Percentiles rank a stretch among this genome's conserved stretches.
Conservation (phyloP, 208 protist species). For the Zelonia costaricensis region DNA sequence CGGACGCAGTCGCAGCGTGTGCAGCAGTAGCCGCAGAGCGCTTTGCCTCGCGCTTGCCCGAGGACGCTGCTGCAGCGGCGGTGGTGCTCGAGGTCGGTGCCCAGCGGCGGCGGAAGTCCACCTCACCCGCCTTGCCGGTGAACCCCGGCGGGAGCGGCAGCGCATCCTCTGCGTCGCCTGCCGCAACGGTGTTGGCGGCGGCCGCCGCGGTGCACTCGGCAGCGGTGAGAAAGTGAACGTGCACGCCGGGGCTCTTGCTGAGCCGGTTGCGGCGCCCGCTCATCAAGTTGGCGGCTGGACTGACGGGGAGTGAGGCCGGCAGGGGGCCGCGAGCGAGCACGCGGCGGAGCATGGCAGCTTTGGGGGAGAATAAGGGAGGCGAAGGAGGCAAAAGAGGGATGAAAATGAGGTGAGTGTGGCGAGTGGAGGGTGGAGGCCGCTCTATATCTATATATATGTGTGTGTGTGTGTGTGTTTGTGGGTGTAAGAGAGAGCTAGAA, state of each 20-base stretch:
- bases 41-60: background rate
- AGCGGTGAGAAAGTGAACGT: slow-evolving; percentile 24
- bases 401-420: too few species aligned
- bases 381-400: background rate
- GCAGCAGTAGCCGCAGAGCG: background rate
- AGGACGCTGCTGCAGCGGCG: background rate
- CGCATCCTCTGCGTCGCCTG: too few species aligned
- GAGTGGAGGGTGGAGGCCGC: background rate
- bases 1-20: background rate
- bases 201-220: background rate
- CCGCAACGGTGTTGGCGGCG: background rate
- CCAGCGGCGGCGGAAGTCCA: slow-evolving; percentile 24
- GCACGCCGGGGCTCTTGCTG: slow-evolving; percentile 3
- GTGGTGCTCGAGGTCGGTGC: too few species aligned
- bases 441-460: background rate
- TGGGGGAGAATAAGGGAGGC: slow-evolving; percentile 3
- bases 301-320: slow-evolving; percentile 42
- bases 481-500: background rate
- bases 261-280: slow-evolving; percentile 14
- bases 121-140: slow-evolving; percentile 40
- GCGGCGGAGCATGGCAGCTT: slow-evolving; percentile 49
- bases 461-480: background rate
- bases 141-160: slow-evolving; percentile 52
- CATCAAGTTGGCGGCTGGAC: slow-evolving; percentile 4
- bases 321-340: slow-evolving; percentile 58